These are phyloP conservation scores for Rhodotorula toruloides DNA, from an alignment of 768 basidiomycete species.

Conservation along the genomic window DNA sequence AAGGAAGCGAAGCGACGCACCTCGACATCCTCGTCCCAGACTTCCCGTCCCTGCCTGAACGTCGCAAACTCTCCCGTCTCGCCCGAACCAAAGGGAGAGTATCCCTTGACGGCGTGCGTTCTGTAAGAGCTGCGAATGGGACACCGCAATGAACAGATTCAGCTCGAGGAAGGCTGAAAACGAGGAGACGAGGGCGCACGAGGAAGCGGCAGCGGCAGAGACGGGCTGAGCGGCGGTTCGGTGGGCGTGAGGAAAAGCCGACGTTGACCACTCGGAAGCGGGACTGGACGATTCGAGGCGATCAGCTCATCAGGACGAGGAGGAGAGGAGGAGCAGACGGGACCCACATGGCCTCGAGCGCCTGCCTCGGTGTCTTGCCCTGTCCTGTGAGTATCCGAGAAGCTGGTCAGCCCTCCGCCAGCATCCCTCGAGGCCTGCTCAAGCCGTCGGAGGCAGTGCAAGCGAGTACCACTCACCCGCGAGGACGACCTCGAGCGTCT, in stretches of 20 bases:
- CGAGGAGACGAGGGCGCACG: not conserved
- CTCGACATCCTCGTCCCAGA: conserved; percentile 9
- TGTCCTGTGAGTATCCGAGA: not conserved
- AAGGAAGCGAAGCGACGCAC: not conserved
- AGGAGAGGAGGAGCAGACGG: too few species aligned
- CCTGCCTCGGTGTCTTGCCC: not conserved
- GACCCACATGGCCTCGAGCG: conserved; percentile 7
- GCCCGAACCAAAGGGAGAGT: conserved; percentile 23
- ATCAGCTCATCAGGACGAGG: not conserved
- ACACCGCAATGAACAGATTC: not conserved
- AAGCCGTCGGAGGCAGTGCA: not conserved
- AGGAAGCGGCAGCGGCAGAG: not conserved
- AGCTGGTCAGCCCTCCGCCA: not conserved
- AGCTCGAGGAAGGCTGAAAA: not conserved
- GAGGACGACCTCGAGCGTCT: conserved; percentile 21
- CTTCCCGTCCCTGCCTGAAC: conserved; percentile 23
- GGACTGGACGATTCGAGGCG: not conserved
- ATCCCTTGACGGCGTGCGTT: conserved; percentile 9
- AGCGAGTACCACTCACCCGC: conserved; percentile 5
- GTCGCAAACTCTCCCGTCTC: conserved; percentile 36
- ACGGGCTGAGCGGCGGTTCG: not conserved
- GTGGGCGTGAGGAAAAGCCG: not conserved
- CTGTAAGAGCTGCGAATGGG: not conserved
- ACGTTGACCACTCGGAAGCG: conserved; percentile 18
- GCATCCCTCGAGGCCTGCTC: not conserved